Conservation (phyloP, 306 rosid genomes). For the Casuarina equisetifolia region DNA sequence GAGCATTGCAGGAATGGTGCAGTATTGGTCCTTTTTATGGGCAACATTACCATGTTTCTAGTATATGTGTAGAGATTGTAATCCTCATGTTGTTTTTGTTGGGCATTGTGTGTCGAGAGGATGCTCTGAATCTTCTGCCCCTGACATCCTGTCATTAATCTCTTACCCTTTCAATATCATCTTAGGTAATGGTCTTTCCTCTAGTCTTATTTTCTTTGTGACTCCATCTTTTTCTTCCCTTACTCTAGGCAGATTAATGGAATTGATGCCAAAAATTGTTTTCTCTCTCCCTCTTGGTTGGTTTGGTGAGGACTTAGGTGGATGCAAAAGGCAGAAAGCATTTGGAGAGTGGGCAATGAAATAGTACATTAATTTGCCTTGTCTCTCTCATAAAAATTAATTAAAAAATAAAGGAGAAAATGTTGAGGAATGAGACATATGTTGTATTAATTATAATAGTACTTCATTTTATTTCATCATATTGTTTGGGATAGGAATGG, state of each 20-base stretch:
- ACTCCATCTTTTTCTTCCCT: not conserved
- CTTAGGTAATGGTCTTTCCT: not conserved
- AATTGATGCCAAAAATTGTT: not conserved
- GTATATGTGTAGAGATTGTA: not conserved
- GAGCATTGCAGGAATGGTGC: not conserved
- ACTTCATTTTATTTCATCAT: too few relatives aligned
- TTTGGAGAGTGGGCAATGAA: not conserved
- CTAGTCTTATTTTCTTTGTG: not conserved
- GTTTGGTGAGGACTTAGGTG: not conserved
- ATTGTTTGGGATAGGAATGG: too few relatives aligned
- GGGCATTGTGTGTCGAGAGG: not conserved
- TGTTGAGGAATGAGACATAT: not conserved
- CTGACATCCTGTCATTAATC: not conserved
- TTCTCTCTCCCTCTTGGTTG: not conserved
- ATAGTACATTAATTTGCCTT: not conserved
- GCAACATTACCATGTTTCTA: not conserved
- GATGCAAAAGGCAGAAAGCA: not conserved
- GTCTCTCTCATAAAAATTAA: not conserved
- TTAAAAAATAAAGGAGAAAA: not conserved
- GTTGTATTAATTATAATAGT: too few relatives aligned
- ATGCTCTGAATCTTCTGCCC: not conserved
- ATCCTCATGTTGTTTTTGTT: not conserved
- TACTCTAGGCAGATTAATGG: not conserved
- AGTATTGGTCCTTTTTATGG: not conserved
- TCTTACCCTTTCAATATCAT: not conserved